Conservation (phyloP, 2,329 filamentous ascomycete species). For the Zasmidium citrigriseum region DNA sequence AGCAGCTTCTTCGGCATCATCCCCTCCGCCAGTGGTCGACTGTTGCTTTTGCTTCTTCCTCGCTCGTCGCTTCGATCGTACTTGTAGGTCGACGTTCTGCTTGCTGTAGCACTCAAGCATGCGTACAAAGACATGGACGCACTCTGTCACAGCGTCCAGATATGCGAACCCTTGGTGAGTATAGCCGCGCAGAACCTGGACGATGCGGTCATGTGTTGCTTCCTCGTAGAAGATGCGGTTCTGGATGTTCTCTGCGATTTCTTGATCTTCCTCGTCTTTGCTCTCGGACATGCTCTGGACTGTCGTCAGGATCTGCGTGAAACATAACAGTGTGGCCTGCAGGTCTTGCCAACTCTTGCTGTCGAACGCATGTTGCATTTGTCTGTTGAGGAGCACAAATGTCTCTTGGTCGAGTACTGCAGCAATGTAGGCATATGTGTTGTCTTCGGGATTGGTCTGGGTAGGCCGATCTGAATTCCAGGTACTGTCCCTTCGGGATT, state of each 20-base stretch:
- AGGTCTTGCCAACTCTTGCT: slow-evolving; percentile 86
- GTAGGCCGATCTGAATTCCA: slow-evolving; percentile 41
- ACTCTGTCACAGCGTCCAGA: slow-evolving; percentile 85
- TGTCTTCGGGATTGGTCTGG: slow-evolving; percentile 53
- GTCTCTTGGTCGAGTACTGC: slow-evolving; percentile 92
- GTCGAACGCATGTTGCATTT: slow-evolving; percentile 77
- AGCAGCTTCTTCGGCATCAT: slow-evolving; percentile 58
- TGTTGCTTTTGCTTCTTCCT: slow-evolving; percentile 66
- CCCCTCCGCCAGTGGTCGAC: slow-evolving; percentile 31
- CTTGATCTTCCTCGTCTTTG: slow-evolving; percentile 85
- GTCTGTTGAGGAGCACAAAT: slow-evolving; percentile 82
- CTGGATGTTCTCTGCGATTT: slow-evolving; percentile 96
- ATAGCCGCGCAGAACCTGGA: slow-evolving; percentile 79
- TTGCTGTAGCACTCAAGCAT: slow-evolving; percentile 93
- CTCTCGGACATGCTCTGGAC: slow-evolving; percentile 91
- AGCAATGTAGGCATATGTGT: slow-evolving; percentile 84
- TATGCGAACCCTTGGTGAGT: slow-evolving; percentile 94
- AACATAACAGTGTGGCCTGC: slow-evolving; percentile 86
- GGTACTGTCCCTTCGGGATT: slow-evolving; percentile 46
- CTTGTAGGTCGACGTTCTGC: slow-evolving; percentile 89
- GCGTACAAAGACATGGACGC: slow-evolving; percentile 86
- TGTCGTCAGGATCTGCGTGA: slow-evolving; percentile 84
- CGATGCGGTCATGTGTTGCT: slow-evolving; percentile 83
- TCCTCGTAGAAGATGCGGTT: slow-evolving; percentile 99
- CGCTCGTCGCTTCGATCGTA: slow-evolving; percentile 75